These are phyloP conservation scores for Chytriomyces sp. DNA, from an alignment of 192 early-diverging fungal species.

Conservation along the genomic window DNA sequence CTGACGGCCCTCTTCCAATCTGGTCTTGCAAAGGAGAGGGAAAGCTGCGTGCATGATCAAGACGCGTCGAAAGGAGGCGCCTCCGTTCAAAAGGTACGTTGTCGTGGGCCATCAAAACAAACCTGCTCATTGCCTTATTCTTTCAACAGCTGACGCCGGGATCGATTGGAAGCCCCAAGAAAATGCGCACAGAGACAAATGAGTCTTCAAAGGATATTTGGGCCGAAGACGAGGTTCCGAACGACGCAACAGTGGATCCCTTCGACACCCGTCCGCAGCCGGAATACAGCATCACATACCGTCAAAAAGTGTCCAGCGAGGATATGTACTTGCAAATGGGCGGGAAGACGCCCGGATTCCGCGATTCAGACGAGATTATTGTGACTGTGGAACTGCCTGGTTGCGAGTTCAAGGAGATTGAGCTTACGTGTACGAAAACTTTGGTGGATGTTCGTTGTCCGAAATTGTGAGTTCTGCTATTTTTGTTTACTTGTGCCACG, in stretches of 20 bases:
- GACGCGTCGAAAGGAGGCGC: no score
- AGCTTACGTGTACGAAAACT: slow-evolving; percentile 7
- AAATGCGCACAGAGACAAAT: no score
- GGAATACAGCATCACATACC: slow-evolving; percentile 24
- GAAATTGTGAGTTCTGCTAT: slow-evolving; percentile 13
- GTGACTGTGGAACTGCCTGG: slow-evolving; percentile 25
- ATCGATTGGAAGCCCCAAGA: background rate
- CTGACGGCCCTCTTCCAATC: slow-evolving; percentile 25
- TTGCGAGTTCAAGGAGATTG: slow-evolving; percentile 14
- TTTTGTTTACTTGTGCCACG: background rate
- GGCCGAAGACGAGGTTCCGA: slow-evolving; percentile 24
- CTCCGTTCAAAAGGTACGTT: slow-evolving; percentile 9
- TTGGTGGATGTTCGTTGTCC: slow-evolving; percentile 26
- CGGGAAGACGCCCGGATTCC: slow-evolving; percentile 20
- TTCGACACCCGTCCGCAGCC: slow-evolving; percentile 22
- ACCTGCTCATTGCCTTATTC: no score
- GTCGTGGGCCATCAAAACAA: no score
- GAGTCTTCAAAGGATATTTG: slow-evolving; percentile 25
- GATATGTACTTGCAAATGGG: slow-evolving; percentile 32
- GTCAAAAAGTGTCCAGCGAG: slow-evolving; percentile 30
- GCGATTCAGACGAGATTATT: slow-evolving; percentile 21
- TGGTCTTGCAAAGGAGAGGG: background rate
- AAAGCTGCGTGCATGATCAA: background rate
- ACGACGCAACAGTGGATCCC: slow-evolving; percentile 1
- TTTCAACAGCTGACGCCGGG: slow-evolving; percentile 21